Evolutionary conservation across 257 asterid genomes (phyloP).

Genomic region (Solanum lignicaule): DNA sequence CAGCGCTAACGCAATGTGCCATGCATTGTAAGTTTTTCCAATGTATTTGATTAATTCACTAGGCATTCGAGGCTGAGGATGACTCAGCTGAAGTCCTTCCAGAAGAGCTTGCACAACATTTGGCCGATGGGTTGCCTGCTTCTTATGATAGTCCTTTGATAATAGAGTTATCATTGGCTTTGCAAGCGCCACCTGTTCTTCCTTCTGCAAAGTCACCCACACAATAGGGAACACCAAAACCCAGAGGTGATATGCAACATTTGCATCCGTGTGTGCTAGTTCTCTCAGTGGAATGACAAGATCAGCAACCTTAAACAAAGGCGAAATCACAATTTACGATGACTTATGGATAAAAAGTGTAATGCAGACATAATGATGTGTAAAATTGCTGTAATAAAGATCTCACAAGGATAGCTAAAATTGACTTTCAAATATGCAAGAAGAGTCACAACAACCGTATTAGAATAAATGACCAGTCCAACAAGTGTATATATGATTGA

Average conservation of each 20-base stretch:
- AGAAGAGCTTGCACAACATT: constrained; percentile 98
- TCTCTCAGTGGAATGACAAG: constrained; percentile 92
- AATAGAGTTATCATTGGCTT: constrained; percentile 93
- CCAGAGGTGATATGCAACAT: constrained; percentile 95
- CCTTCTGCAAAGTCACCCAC: constrained; percentile 97
- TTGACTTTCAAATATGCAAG: background rate
- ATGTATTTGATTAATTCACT: constrained; percentile 92
- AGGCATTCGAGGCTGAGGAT: constrained; percentile 99
- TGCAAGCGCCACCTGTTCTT: constrained; percentile 90
- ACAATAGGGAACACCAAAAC: constrained; percentile 98
- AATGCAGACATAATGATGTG: background rate
- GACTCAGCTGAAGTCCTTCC: constrained; percentile 98
- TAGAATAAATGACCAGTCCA: background rate
- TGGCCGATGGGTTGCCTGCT: constrained; percentile 88
- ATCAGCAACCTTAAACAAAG: constrained; percentile 63
- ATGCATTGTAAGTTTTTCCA: constrained; percentile 96
- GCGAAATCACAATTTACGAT: background rate
- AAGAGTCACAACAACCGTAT: background rate
- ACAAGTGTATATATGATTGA: background rate
- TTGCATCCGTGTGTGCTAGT: constrained; percentile 89
- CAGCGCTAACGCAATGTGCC: constrained; percentile 87
- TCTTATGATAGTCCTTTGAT: constrained; percentile 96
- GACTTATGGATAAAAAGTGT: background rate
- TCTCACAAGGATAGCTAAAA: background rate
- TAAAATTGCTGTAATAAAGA: background rate